A percentile compares a stretch with the other conserved stretches of the same genome.
phyloP scores from a whole-genome alignment of 768 basidiomycete genomes.

The Rickenella mellea region DNA sequence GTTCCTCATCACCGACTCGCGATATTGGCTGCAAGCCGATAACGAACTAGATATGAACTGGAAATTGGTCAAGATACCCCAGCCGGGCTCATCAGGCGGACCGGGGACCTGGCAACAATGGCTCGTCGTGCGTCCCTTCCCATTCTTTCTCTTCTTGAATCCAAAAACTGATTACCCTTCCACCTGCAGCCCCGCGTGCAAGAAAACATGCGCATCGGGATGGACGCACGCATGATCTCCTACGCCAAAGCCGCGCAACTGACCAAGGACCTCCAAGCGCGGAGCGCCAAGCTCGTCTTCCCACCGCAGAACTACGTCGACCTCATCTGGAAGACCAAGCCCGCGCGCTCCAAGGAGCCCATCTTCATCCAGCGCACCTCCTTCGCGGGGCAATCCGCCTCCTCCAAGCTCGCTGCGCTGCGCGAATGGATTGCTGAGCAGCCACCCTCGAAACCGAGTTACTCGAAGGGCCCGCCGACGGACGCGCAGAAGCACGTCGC shows the following conservation, averaged over 20 bases:
- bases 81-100: constrained; percentile 39
- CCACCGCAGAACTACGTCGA: constrained; percentile 82
- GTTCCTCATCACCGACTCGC: constrained; percentile 70
- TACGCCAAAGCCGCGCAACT: constrained; percentile 59
- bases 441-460: constrained; percentile 49
- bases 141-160: background rate
- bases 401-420: constrained; percentile 60
- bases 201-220: constrained; percentile 50
- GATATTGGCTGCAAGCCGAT: constrained; percentile 76
- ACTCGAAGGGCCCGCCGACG: constrained; percentile 52
- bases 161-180: constrained; percentile 1
- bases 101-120: constrained; percentile 76
- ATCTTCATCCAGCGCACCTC: constrained; percentile 54
- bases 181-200: constrained; percentile 29
- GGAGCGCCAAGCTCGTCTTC: constrained; percentile 61
- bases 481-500: constrained; percentile 55
- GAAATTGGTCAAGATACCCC: constrained; percentile 54
- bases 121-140: constrained; percentile 41
- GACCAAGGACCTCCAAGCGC: constrained; percentile 41
- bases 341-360: constrained; percentile 52
- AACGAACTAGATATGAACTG: constrained; percentile 67
- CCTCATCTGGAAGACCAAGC: constrained; percentile 72
- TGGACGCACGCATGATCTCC: constrained; percentile 79
- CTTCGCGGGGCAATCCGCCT: constrained; percentile 43
- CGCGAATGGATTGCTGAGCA: constrained; percentile 61